A percentile compares a stretch with the other conserved stretches of the same genome.
Evolutionary conservation across 2,329 filamentous ascomycete genomes (phyloP).

Genomic region (Claviceps humidiphila): DNA sequence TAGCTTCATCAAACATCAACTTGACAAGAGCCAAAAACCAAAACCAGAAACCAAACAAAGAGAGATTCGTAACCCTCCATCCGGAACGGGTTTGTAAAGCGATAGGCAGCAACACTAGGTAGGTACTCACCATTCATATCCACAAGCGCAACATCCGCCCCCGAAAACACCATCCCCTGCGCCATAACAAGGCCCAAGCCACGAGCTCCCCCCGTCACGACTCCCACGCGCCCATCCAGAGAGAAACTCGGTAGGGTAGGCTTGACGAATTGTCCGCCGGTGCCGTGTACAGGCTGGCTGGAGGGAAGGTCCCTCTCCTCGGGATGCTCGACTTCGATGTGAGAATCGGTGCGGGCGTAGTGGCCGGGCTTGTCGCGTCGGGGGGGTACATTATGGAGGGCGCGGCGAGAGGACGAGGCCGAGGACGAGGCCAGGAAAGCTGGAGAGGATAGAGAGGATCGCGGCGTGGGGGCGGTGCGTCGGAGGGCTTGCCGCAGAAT

Average conservation of each 20-base stretch:
- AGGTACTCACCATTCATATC: slow-evolving; percentile 76
- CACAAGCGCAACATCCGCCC: slow-evolving; percentile 80
- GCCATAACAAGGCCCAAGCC: slow-evolving; percentile 87
- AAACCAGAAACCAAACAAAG: background rate
- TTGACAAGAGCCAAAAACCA: too few relatives aligned
- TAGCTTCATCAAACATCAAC: too few relatives aligned
- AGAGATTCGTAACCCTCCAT: background rate
- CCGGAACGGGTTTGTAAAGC: too few relatives aligned
- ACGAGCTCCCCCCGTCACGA: slow-evolving; percentile 83
- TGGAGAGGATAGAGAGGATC: background rate
- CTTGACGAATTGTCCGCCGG: slow-evolving; percentile 71
- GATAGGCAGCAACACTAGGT: too few relatives aligned
- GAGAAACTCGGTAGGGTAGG: slow-evolving; percentile 78
- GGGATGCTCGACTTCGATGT: slow-evolving; percentile 67
- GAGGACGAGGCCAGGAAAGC: slow-evolving; percentile 5
- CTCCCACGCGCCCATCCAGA: slow-evolving; percentile 66
- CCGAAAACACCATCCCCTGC: slow-evolving; percentile 78
- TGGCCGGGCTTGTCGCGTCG: slow-evolving; percentile 40
- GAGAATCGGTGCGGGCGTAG: slow-evolving; percentile 69
- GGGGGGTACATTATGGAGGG: slow-evolving; percentile 19
- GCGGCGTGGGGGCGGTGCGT: slow-evolving; percentile 11
- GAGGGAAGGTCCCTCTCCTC: slow-evolving; percentile 59
- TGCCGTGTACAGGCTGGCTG: slow-evolving; percentile 56
- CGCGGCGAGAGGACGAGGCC: slow-evolving; percentile 15
- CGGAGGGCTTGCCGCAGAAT: slow-evolving; percentile 17